phyloP scores from a whole-genome alignment of 139 green algal genomes.

The Ettlia oleoabundans region DNA sequence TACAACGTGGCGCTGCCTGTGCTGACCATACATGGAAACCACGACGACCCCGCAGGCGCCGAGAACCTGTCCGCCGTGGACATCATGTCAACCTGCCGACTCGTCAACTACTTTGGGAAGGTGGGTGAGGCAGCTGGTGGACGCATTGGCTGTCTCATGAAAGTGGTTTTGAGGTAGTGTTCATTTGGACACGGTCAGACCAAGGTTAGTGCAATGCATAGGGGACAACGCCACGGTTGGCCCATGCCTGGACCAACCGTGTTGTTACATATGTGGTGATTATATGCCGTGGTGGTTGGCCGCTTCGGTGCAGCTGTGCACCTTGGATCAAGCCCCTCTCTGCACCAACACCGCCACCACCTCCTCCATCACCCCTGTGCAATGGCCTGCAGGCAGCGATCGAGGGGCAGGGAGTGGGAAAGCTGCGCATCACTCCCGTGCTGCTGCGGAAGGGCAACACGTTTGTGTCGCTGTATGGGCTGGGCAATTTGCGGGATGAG shows the following conservation, averaged over 20 bases:
- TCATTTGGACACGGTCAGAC: too few species aligned
- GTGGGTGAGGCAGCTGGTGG: constrained; percentile 20
- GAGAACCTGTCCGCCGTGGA: constrained; percentile 96
- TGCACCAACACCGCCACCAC: not conserved
- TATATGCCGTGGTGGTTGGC: too few species aligned
- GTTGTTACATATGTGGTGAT: too few species aligned
- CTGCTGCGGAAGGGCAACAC: constrained; percentile 87
- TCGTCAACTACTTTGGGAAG: constrained; percentile 99
- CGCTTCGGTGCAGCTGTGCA: too few species aligned
- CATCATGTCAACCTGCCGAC: constrained; percentile 80
- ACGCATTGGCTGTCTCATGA: too few species aligned
- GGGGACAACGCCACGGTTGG: not conserved
- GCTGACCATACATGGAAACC: constrained; percentile 99
- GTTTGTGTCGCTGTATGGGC: constrained; percentile 93
- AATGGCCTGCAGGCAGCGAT: constrained; percentile 38
- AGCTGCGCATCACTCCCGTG: constrained; percentile 61
- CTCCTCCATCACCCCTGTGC: too few species aligned
- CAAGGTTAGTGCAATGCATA: not conserved
- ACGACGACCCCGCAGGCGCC: constrained; percentile 93
- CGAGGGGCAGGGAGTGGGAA: constrained; percentile 36
- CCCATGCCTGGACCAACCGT: too few species aligned
- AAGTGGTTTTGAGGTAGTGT: too few species aligned
- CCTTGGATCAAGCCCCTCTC: too few species aligned
- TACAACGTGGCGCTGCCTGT: constrained; percentile 94
- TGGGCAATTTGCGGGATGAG: constrained; percentile 96